A percentile compares a stretch with the other conserved stretches of the same genome.
phyloP scores from a whole-genome alignment of 2,329 filamentous ascomycete genomes.

The Boeremia exigua region DNA sequence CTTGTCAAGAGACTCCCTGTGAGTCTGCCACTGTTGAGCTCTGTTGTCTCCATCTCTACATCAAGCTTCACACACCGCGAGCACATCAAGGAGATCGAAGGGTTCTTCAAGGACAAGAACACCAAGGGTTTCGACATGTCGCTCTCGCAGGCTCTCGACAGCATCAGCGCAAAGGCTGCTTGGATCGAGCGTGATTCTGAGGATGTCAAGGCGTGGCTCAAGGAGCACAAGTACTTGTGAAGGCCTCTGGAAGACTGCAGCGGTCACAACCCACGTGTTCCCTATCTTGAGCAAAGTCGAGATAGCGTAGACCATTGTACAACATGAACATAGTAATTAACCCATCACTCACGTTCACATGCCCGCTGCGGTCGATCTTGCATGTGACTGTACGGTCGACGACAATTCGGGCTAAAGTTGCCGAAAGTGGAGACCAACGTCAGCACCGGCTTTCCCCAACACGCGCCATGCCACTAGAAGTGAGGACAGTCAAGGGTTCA shows the following conservation, averaged over 20 bases:
- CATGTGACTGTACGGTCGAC: slow-evolving; percentile 8
- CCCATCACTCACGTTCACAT: slow-evolving; percentile 1
- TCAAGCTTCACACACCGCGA: slow-evolving; percentile 78
- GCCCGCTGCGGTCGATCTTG: neutral
- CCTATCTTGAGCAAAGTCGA: neutral
- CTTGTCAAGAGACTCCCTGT: slow-evolving; percentile 82
- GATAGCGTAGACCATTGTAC: slow-evolving; percentile 7
- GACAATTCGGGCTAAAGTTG: slow-evolving; percentile 19
- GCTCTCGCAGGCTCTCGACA: slow-evolving; percentile 87
- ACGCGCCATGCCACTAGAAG: slow-evolving; percentile 34
- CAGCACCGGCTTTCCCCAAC: slow-evolving; percentile 29
- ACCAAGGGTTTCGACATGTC: slow-evolving; percentile 88
- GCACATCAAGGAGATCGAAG: slow-evolving; percentile 76
- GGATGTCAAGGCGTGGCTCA: slow-evolving; percentile 77
- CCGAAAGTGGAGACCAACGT: slow-evolving; percentile 36
- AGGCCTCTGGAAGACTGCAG: neutral
- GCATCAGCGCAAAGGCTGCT: slow-evolving; percentile 80
- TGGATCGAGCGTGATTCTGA: slow-evolving; percentile 79
- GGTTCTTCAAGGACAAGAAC: slow-evolving; percentile 82
- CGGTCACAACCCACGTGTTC: neutral
- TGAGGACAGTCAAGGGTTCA: slow-evolving; percentile 29
- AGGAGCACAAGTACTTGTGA: slow-evolving; percentile 67
- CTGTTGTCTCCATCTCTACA: slow-evolving; percentile 81
- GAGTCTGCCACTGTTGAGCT: slow-evolving; percentile 83
- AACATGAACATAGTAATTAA: slow-evolving; percentile 13